Evolutionary conservation across 805 yeast species (phyloP).

Genomic region (Hanseniaspora guilliermondii): DNA sequence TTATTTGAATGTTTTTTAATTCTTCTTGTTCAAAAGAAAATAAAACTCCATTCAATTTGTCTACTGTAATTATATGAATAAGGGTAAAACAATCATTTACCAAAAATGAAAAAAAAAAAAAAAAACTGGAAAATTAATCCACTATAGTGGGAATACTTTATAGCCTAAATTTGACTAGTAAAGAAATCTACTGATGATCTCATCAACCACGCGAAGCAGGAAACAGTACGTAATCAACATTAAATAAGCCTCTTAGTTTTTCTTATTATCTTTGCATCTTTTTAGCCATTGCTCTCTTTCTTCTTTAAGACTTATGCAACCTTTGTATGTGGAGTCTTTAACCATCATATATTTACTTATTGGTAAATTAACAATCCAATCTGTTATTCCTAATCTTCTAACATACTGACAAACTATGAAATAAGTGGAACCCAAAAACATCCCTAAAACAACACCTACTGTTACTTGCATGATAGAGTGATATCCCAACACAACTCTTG

Average conservation of each 20-base stretch:
- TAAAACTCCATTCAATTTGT: background rate
- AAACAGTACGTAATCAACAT: too few species aligned
- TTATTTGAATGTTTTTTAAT: background rate
- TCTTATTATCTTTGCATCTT: conserved; percentile 16
- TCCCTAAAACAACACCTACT: conserved; percentile 60
- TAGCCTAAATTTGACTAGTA: too few species aligned
- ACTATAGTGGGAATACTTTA: too few species aligned
- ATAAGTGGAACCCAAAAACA: conserved; percentile 44
- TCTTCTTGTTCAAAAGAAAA: too few species aligned
- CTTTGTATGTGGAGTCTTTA: conserved; percentile 48
- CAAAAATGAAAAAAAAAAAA: too few species aligned
- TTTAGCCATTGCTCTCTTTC: conserved; percentile 31
- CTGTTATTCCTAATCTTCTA: conserved; percentile 56
- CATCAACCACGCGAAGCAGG: too few species aligned
- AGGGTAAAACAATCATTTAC: background rate
- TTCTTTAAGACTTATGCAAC: conserved; percentile 36
- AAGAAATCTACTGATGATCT: too few species aligned
- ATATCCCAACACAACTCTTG: conserved; percentile 67
- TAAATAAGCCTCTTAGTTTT: background rate
- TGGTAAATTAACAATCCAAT: conserved; percentile 50
- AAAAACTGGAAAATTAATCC: too few species aligned
- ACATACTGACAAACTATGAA: conserved; percentile 40
- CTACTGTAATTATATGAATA: background rate
- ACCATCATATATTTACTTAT: conserved; percentile 39
- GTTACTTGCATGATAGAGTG: conserved; percentile 63